These are phyloP conservation scores for Botryosphaeria dothidea DNA, from an alignment of 2,329 filamentous ascomycete genomes.

Conservation along the genomic window DNA sequence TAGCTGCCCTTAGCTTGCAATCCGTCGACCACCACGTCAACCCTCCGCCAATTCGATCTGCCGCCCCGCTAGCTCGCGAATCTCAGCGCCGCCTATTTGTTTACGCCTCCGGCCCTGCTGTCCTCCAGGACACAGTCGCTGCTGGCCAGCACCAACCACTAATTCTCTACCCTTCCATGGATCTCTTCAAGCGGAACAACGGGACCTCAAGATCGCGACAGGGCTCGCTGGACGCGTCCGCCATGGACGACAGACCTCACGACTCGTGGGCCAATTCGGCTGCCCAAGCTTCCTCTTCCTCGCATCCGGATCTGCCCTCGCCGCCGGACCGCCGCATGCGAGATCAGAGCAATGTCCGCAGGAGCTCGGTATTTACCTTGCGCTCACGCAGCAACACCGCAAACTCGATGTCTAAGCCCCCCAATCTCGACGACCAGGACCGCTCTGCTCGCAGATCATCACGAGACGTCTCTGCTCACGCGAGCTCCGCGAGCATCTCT, in stretches of 20 bases:
- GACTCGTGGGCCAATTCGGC: neutral
- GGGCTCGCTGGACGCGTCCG: constrained; percentile 34
- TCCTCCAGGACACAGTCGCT: constrained; percentile 11
- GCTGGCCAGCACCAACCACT: constrained; percentile 14
- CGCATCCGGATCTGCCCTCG: constrained; percentile 30
- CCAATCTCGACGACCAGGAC: constrained; percentile 24
- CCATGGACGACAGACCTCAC: neutral
- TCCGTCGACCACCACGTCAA: constrained; percentile 28
- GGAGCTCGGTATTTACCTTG: constrained; percentile 39
- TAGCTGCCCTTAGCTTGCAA: constrained; percentile 22
- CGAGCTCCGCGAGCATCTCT: constrained; percentile 25
- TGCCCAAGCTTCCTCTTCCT: constrained; percentile 11
- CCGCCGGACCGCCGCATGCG: constrained; percentile 31
- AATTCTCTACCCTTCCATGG: constrained; percentile 29
- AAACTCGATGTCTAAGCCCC: constrained; percentile 33
- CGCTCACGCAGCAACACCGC: constrained; percentile 40
- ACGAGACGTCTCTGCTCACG: constrained; percentile 26
- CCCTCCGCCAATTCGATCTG: constrained; percentile 10
- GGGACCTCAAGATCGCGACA: constrained; percentile 32
- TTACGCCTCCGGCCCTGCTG: constrained; percentile 2
- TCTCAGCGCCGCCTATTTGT: constrained; percentile 16
- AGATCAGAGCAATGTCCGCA: constrained; percentile 25
- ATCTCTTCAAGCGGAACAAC: constrained; percentile 38
- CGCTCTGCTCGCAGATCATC: constrained; percentile 31
- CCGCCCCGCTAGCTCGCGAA: constrained; percentile 10